A percentile compares a stretch with the other conserved stretches of the same genome.
These are phyloP conservation scores for Trametes elegans DNA, from an alignment of 768 basidiomycete species.

Conservation along the genomic window DNA sequence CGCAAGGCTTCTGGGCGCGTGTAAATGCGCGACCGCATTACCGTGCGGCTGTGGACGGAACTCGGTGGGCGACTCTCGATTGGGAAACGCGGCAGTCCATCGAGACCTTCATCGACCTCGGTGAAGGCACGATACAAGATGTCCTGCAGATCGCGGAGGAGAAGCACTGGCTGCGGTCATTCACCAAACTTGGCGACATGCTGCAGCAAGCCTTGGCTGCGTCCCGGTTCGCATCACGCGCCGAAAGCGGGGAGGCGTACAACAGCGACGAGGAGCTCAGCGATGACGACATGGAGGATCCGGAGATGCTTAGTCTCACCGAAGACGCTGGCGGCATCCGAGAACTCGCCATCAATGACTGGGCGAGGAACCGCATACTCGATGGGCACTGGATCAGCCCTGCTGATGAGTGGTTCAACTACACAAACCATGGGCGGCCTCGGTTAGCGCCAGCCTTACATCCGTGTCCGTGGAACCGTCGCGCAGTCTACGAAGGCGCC, in stretches of 20 bases:
- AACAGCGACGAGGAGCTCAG: conserved; percentile 34
- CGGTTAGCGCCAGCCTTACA: conserved; percentile 30
- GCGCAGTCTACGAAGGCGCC: conserved; percentile 27
- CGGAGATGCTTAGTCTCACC: conserved; percentile 41
- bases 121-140: conserved; percentile 63
- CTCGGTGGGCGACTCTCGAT: conserved; percentile 38
- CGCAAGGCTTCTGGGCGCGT: conserved; percentile 63
- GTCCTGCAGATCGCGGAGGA: conserved; percentile 63
- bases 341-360: conserved; percentile 64
- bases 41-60: conserved; percentile 56
- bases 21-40: conserved; percentile 48
- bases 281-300: conserved; percentile 44
- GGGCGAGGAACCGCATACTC: conserved; percentile 67
- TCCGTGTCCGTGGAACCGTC: conserved; percentile 60
- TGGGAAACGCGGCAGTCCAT: conserved; percentile 69
- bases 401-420: conserved; percentile 63
- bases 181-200: conserved; percentile 66
- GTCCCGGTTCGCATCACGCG: conserved; percentile 39
- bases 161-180: conserved; percentile 64
- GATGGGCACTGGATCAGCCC: conserved; percentile 79
- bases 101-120: conserved; percentile 71
- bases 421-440: conserved; percentile 37
- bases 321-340: conserved; percentile 46
- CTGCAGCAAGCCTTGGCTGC: conserved; percentile 69
- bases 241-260: conserved; percentile 37